phyloP scores from a whole-genome alignment of 345 rosid genomes.

The Clarkia xantiana region DNA sequence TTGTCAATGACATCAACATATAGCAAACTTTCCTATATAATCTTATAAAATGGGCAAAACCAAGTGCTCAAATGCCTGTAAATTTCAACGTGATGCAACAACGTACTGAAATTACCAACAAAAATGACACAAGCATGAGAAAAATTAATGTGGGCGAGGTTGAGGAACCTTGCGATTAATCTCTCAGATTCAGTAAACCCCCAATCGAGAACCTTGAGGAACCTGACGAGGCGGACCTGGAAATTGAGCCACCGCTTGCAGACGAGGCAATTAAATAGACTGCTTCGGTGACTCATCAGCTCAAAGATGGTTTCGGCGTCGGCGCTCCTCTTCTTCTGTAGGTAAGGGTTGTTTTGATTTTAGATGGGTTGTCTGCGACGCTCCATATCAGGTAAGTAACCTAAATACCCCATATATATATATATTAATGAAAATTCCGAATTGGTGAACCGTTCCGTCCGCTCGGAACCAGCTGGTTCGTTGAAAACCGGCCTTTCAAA shows the following conservation, averaged over 20 bases:
- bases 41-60: slow-evolving; percentile 17
- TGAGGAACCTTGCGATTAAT: slow-evolving; percentile 48
- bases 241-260: slow-evolving; percentile 80
- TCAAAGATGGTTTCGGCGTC: no score
- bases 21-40: slow-evolving; percentile 44
- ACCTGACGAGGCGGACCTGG: slow-evolving; percentile 60
- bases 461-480: no score
- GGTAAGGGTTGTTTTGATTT: no score
- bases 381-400: no score
- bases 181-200: slow-evolving; percentile 54
- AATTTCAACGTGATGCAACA: slow-evolving; percentile 13
- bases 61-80: slow-evolving; percentile 35
- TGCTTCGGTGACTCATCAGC: no score
- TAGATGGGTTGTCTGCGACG: no score
- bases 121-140: slow-evolving; percentile 35
- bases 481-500: no score
- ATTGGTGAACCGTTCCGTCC: no score
- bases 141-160: slow-evolving; percentile 51
- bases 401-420: no score
- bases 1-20: slow-evolving; percentile 46
- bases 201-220: slow-evolving; percentile 58
- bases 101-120: slow-evolving; percentile 37
- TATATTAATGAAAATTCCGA: no score
- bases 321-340: no score
- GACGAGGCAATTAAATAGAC: slow-evolving; percentile 41